Base-by-base conservation (phyloP, 169 alveolate genomes). In the Cryptosporidium ubiquitum region DNA sequence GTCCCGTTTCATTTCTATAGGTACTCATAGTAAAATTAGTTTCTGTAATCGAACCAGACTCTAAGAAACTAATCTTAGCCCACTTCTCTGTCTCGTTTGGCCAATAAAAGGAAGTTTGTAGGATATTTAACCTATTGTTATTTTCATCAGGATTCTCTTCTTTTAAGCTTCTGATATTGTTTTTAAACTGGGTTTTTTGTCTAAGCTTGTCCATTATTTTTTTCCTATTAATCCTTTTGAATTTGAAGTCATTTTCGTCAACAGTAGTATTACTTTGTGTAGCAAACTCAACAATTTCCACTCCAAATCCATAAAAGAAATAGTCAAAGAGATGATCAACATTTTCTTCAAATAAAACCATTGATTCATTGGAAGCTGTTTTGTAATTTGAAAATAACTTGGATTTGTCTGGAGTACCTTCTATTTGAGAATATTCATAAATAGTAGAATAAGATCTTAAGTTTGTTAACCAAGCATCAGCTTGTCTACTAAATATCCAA, bases 401-500 rank as follows among this genome's bases (percentile, higher is more conserved):
- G 23, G 79, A 61, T 20, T 33, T 35, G n/a, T 20, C 61, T 12
- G 75, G 55, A 79, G 61, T 55, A 10, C 58, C 58, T 7, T 58
- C 69, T 60, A 64, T 42, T 60, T 33, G 69, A 26, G 55, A 61
- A 37, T 58, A 58, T 40, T 61, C 89, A 49, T 42, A 58, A 16
- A 79, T 58, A 6, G 89, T 79, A 3, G 89, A n/a, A n/a, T 79
- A 79, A 26, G 89, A 79, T 33, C 75, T 79, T 29, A 79, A 31
- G 31, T 79, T 79, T 5, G 75, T 14, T 23, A 79, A 23, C 89
- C 89, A 79, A 3, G 75, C 35, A 23, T 79, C 89, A 20, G 89
- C 89, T 33, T 79, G 89, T 35, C 89, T 79, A 55, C 89, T 79
- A 47, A 79, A 79, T 18, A 79, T 79, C 89, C 89, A 79, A 0